Conservation (phyloP, 139 green algal genomes). For the Haematococcus sp. region DNA sequence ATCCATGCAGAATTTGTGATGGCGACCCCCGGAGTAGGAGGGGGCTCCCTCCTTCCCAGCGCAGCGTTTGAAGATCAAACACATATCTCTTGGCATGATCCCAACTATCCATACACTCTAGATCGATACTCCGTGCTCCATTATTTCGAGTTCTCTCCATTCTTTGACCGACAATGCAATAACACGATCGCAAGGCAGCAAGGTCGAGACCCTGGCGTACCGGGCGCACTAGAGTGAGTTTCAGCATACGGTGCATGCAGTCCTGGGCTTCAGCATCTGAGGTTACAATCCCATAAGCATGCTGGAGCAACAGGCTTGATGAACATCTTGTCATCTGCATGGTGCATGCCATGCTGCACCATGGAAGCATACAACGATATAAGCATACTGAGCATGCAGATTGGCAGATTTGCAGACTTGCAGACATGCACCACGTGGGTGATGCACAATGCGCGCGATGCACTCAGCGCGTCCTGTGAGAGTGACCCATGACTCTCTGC, state of each 20-base stretch:
- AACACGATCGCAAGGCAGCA: conserved; percentile 58
- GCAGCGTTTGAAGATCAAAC: conserved; percentile 14
- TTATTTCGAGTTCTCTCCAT: conserved; percentile 82
- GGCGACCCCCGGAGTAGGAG: too few species aligned
- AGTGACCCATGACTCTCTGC: too few species aligned
- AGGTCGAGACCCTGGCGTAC: conserved; percentile 35
- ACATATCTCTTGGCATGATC: conserved; percentile 18
- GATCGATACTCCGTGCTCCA: conserved; percentile 54
- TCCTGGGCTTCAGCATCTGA: too few species aligned
- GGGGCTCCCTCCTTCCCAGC: too few species aligned
- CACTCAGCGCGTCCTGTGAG: too few species aligned
- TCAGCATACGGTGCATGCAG: too few species aligned
- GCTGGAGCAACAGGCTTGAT: not conserved
- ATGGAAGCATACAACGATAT: not conserved
- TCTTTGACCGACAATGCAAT: conserved; percentile 77
- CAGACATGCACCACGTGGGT: too few species aligned
- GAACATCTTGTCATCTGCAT: not conserved
- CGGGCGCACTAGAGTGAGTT: conserved; percentile 21
- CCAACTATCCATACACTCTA: conserved; percentile 36
- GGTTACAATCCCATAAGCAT: not conserved
- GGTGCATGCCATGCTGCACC: not conserved
- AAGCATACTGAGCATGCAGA: too few species aligned
- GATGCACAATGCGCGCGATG: too few species aligned
- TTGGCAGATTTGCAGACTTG: too few species aligned
- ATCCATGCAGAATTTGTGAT: too few species aligned